Evolutionary conservation across 1,139 yeast species (phyloP).

Genomic region (Yamadazyma diddensiae): DNA sequence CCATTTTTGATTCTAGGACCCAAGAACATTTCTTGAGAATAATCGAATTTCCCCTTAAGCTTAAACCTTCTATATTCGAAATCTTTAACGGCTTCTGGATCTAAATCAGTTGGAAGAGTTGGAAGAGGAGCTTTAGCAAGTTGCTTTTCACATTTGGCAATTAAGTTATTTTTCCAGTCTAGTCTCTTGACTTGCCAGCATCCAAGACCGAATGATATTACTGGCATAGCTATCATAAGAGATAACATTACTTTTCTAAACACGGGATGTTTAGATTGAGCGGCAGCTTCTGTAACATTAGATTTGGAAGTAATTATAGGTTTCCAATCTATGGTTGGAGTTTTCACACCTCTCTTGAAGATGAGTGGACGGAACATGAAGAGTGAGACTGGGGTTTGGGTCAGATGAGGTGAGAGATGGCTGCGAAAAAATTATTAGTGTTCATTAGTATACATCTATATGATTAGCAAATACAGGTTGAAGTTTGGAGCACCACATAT

Average conservation of each 20-base stretch:
- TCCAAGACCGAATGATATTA: constrained; percentile 80
- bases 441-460: not conserved
- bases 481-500: constrained; percentile 31
- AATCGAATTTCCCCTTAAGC: constrained; percentile 74
- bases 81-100: constrained; percentile 55
- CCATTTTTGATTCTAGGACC: constrained; percentile 87
- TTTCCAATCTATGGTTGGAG: constrained; percentile 82
- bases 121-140: constrained; percentile 67
- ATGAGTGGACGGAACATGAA: constrained; percentile 1
- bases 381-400: not conserved
- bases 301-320: constrained; percentile 61
- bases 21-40: constrained; percentile 83
- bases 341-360: constrained; percentile 38
- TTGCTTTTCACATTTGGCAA: constrained; percentile 79
- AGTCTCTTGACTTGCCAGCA: constrained; percentile 90
- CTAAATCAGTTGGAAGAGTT: constrained; percentile 60
- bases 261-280: constrained; percentile 34
- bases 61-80: constrained; percentile 80
- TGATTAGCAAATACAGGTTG: constrained; percentile 17
- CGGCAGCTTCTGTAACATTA: constrained; percentile 39
- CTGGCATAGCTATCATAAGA: constrained; percentile 79
- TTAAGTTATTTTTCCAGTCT: constrained; percentile 84
- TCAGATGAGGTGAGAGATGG: constrained; percentile 1
- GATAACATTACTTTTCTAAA: constrained; percentile 53
- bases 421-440: not conserved